These are phyloP conservation scores for Takakia lepidozioides DNA, from an alignment of 225 moss, liverwort and hornwort species.

Conservation along the genomic window DNA sequence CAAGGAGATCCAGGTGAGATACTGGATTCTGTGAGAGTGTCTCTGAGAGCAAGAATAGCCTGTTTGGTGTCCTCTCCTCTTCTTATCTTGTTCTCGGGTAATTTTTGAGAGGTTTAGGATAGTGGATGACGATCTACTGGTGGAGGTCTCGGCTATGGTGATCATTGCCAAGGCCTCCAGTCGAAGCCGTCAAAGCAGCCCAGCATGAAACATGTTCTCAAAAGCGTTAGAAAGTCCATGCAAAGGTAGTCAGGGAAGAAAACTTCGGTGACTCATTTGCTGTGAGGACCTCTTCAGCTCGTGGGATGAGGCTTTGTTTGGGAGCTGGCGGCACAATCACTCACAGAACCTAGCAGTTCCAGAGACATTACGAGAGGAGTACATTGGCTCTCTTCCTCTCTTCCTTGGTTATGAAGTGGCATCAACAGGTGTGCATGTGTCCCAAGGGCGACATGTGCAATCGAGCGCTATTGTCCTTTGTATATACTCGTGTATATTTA, in stretches of 20 bases:
- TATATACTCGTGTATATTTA: no score
- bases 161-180: slow-evolving; percentile 86
- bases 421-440: slow-evolving; percentile 32
- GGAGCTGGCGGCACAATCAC: slow-evolving; percentile 75
- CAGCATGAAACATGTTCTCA: slow-evolving; percentile 81
- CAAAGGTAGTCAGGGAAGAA: slow-evolving; percentile 90
- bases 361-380: slow-evolving; percentile 61
- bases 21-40: no score
- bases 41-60: no score
- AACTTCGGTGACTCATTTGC: slow-evolving; percentile 76
- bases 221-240: slow-evolving; percentile 90
- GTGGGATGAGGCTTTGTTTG: slow-evolving; percentile 95
- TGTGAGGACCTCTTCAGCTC: slow-evolving; percentile 79
- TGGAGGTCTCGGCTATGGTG: slow-evolving; percentile 97
- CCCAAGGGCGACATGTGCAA: slow-evolving; percentile 36
- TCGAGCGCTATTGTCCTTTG: slow-evolving; percentile 82
- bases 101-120: no score
- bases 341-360: slow-evolving; percentile 43
- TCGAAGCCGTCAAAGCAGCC: slow-evolving; percentile 78
- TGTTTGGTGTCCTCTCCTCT: no score
- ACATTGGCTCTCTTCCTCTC: slow-evolving; percentile 33
- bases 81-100: no score
- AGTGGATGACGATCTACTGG: slow-evolving; percentile 88
- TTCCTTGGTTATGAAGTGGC: slow-evolving; percentile 31
- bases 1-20: slow-evolving; percentile 77